Evolutionary conservation across 1,284 basidiomycete species (phyloP).

Genomic region (Ganoderma sinense): DNA sequence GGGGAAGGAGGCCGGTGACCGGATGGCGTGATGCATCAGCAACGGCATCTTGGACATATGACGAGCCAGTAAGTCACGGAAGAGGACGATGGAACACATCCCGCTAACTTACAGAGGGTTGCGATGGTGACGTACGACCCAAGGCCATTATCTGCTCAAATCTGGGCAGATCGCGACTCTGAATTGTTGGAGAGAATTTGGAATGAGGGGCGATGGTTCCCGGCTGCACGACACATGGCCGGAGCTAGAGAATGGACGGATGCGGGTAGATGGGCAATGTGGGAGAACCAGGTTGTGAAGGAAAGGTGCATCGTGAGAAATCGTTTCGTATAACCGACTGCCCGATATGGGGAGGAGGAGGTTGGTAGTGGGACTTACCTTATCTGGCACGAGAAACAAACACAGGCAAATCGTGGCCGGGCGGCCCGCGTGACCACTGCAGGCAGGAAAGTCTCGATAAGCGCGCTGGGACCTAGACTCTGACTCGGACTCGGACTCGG

Average conservation of each 20-base stretch:
- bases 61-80: neutral
- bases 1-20: conserved; percentile 1
- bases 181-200: neutral
- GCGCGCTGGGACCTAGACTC: conserved; percentile 9
- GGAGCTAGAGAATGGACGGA: neutral
- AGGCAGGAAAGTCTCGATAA: too few relatives aligned
- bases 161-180: conserved; percentile 2
- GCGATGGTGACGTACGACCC: neutral
- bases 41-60: conserved; percentile 8
- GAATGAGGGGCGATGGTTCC: neutral
- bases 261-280: conserved; percentile 5
- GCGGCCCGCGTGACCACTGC: conserved; percentile 3
- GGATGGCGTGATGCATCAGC: conserved; percentile 3
- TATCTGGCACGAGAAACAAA: conserved; percentile 7
- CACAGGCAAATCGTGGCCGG: conserved; percentile 12
- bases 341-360: conserved; percentile 4
- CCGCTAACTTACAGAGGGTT: neutral
- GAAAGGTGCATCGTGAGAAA: conserved; percentile 12
- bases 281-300: conserved; percentile 2
- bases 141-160: neutral
- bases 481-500: conserved; percentile 8
- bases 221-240: neutral
- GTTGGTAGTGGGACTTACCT: neutral
- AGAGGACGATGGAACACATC: neutral
- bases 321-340: conserved; percentile 18